Conservation (phyloP, 257 asterid genomes). For the Jacaranda mimosifolia region DNA sequence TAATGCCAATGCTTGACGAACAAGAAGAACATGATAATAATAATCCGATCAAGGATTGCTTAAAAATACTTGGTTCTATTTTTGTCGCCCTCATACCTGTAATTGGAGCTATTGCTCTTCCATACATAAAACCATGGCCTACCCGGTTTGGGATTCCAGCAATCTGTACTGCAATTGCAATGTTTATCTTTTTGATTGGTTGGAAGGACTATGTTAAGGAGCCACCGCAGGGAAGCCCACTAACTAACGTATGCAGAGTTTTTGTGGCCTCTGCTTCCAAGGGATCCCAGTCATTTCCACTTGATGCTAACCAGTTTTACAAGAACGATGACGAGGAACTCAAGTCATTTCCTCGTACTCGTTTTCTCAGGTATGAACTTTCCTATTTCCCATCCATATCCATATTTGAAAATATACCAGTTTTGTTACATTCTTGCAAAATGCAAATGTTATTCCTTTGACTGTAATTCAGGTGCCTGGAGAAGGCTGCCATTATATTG, state of each 20-base stretch:
- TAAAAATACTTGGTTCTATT: not conserved
- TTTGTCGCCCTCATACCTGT: slow-evolving; percentile 31
- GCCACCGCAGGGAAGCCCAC: slow-evolving; percentile 47
- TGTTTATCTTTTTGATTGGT: slow-evolving; percentile 47
- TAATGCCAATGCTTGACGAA: slow-evolving; percentile 30
- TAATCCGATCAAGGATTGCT: not conserved
- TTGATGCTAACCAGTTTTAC: slow-evolving; percentile 13
- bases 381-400: no score
- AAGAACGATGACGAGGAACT: slow-evolving; percentile 1
- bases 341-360: slow-evolving; percentile 35
- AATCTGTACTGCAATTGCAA: slow-evolving; percentile 48
- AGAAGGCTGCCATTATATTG: slow-evolving; percentile 32
- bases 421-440: no score
- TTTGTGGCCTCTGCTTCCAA: slow-evolving; percentile 52
- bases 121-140: slow-evolving; percentile 63
- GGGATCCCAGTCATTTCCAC: slow-evolving; percentile 34
- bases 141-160: slow-evolving; percentile 64
- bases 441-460: no score
- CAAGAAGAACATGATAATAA: slow-evolving; percentile 28
- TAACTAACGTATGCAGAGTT: slow-evolving; percentile 53
- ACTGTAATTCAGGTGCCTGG: slow-evolving; percentile 17
- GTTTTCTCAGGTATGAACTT: slow-evolving; percentile 33
- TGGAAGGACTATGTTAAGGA: slow-evolving; percentile 23
- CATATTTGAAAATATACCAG: no score
- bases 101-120: slow-evolving; percentile 54